Evolutionary conservation across 1,284 basidiomycete species (phyloP).

Genomic region (Leccinum fuscescens): DNA sequence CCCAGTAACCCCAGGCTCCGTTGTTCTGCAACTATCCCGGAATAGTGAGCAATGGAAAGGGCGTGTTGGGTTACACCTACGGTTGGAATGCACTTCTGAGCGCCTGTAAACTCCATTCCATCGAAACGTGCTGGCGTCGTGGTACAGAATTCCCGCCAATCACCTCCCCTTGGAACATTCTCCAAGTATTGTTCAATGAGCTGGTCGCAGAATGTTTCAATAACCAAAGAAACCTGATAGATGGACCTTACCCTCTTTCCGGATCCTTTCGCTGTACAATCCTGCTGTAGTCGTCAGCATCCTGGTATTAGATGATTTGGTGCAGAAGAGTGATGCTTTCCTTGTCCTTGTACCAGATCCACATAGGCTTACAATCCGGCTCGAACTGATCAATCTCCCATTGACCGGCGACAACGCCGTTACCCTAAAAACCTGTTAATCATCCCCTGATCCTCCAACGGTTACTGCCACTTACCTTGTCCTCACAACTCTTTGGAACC

Average conservation of each 20-base stretch:
- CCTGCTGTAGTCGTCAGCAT: slow-evolving; percentile 14
- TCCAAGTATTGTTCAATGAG: slow-evolving; percentile 27
- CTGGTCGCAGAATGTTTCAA: background rate
- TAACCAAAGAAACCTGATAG: background rate
- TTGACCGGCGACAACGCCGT: slow-evolving; percentile 15
- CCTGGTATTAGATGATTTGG: background rate
- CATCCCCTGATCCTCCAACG: background rate
- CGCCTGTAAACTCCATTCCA: slow-evolving; percentile 24
- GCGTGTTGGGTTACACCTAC: background rate
- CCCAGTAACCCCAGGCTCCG: slow-evolving; percentile 18
- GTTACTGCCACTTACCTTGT: slow-evolving; percentile 15
- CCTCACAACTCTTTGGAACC: slow-evolving; percentile 25
- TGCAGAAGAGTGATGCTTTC: slow-evolving; percentile 5
- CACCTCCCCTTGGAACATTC: slow-evolving; percentile 22
- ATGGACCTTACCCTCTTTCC: slow-evolving; percentile 21
- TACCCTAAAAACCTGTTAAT: slow-evolving; percentile 13
- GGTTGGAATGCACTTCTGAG: slow-evolving; percentile 18
- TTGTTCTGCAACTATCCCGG: slow-evolving; percentile 3
- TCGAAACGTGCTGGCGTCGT: slow-evolving; percentile 29
- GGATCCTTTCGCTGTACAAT: slow-evolving; percentile 23
- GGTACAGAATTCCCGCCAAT: slow-evolving; percentile 33
- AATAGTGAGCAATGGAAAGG: background rate
- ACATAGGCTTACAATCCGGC: slow-evolving; percentile 22
- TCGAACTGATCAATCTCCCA: slow-evolving; percentile 26
- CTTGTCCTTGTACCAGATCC: slow-evolving; percentile 28